These are phyloP conservation scores for Fraxinus albicans DNA, from an alignment of 305 asterid species.

Conservation along the genomic window DNA sequence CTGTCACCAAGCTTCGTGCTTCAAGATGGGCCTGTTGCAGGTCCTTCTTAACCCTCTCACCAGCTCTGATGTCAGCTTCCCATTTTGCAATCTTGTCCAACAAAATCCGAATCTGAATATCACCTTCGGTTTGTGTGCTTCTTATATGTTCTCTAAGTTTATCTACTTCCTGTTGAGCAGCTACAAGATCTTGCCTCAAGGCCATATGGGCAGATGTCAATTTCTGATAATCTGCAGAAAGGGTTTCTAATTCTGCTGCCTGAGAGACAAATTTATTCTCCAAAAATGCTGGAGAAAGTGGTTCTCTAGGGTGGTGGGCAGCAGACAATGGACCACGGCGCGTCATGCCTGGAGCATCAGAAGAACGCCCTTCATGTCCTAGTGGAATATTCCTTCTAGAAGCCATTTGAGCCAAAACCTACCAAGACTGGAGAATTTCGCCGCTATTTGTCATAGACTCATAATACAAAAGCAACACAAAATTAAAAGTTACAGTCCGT, in stretches of 20 bases:
- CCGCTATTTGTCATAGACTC: background rate
- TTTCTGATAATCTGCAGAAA: constrained; percentile 57
- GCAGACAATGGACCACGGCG: constrained; percentile 39
- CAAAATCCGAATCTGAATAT: constrained; percentile 65
- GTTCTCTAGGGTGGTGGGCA: constrained; percentile 37
- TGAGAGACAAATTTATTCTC: constrained; percentile 52
- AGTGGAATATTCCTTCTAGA: constrained; percentile 56
- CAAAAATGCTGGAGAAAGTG: constrained; percentile 33
- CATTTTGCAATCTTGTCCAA: constrained; percentile 67
- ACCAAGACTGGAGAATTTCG: background rate
- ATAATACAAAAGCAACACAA: background rate
- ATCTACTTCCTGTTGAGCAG: constrained; percentile 52
- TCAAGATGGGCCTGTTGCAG: constrained; percentile 55
- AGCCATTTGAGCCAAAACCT: constrained; percentile 38
- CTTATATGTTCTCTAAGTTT: constrained; percentile 62
- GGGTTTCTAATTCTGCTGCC: constrained; percentile 56
- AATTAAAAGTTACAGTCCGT: background rate
- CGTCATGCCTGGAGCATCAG: constrained; percentile 35
- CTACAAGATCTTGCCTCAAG: constrained; percentile 58
- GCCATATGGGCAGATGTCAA: constrained; percentile 56
- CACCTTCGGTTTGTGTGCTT: constrained; percentile 67
- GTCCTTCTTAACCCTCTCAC: constrained; percentile 48
- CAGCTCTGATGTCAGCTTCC: constrained; percentile 56
- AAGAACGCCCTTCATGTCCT: constrained; percentile 39
- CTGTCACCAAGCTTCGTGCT: constrained; percentile 53